Conservation (phyloP, 2,329 filamentous ascomycete species). For the Apiospora hydei region DNA sequence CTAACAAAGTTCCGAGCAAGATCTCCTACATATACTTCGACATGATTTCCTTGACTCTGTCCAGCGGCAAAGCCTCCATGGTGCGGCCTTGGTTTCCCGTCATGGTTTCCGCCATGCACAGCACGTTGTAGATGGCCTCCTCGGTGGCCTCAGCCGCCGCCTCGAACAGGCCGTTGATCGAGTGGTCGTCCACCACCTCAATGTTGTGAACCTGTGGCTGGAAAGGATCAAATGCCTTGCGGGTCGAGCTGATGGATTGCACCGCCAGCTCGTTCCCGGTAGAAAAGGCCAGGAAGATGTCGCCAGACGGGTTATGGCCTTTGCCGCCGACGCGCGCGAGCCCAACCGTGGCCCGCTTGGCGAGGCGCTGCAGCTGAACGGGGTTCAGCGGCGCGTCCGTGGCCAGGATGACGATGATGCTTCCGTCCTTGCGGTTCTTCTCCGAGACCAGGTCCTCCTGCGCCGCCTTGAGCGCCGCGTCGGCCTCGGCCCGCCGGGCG, state of each 20-base stretch:
- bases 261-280: constrained; percentile 62
- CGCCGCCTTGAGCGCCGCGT: constrained; percentile 39
- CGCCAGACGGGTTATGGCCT: constrained; percentile 68
- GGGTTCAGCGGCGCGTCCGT: constrained; percentile 68
- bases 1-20: background rate
- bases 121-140: constrained; percentile 70
- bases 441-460: constrained; percentile 39
- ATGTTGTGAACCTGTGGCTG: constrained; percentile 47
- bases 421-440: constrained; percentile 65
- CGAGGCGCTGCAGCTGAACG: constrained; percentile 62
- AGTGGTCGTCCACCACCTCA: constrained; percentile 62
- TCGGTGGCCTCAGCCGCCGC: constrained; percentile 69
- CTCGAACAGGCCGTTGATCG: constrained; percentile 68
- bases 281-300: constrained; percentile 73
- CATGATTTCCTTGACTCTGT: constrained; percentile 55
- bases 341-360: constrained; percentile 68
- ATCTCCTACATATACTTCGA: constrained; percentile 41
- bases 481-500: constrained; percentile 35
- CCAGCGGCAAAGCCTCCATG: constrained; percentile 58
- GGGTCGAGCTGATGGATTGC: constrained; percentile 44
- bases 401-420: constrained; percentile 66
- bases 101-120: constrained; percentile 68
- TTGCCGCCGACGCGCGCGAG: constrained; percentile 67
- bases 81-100: constrained; percentile 57
- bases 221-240: constrained; percentile 49